Conservation (phyloP, 129 eudicot species). For the Sambucus nigra region DNA sequence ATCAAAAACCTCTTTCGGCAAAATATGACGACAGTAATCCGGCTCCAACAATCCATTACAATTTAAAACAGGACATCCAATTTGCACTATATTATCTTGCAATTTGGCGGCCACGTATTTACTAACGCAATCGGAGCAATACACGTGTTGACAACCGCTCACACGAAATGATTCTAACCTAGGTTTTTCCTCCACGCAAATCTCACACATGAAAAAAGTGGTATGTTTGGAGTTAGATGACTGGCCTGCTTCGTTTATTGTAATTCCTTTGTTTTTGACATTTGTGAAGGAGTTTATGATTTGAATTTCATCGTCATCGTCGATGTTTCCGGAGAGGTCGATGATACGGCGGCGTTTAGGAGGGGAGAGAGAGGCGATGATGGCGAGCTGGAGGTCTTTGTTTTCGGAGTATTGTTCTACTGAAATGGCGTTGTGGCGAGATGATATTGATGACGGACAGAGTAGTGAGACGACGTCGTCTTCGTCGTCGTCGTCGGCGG, state of each 20-base stretch:
- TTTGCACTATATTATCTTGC: slow-evolving; percentile 12
- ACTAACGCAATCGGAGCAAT: slow-evolving; percentile 28
- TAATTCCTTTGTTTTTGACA: neutral
- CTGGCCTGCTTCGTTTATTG: slow-evolving; percentile 14
- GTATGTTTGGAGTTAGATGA: slow-evolving; percentile 9
- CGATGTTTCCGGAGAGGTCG: slow-evolving; percentile 3
- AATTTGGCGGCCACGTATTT: slow-evolving; percentile 28
- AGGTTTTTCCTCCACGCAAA: slow-evolving; percentile 26
- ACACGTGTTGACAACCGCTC: slow-evolving; percentile 27
- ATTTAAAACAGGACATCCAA: slow-evolving; percentile 27
- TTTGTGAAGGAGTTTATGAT: slow-evolving; percentile 1
- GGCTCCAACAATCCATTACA: slow-evolving; percentile 27
- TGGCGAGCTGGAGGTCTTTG: neutral
- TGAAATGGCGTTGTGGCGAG: slow-evolving; percentile 7
- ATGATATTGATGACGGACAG: neutral
- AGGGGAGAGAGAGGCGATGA: neutral
- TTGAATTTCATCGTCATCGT: slow-evolving; percentile 15
- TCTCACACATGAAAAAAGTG: slow-evolving; percentile 14
- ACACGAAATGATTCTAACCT: neutral
- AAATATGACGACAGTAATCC: slow-evolving; percentile 21
- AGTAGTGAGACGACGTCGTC: neutral
- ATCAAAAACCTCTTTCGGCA: slow-evolving; percentile 26
- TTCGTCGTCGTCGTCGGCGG: slow-evolving; percentile 3
- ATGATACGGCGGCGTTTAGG: neutral
- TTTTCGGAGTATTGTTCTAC: slow-evolving; percentile 7